Base-by-base conservation (phyloP, 768 basidiomycete species). In the Lentinula boryana region DNA sequence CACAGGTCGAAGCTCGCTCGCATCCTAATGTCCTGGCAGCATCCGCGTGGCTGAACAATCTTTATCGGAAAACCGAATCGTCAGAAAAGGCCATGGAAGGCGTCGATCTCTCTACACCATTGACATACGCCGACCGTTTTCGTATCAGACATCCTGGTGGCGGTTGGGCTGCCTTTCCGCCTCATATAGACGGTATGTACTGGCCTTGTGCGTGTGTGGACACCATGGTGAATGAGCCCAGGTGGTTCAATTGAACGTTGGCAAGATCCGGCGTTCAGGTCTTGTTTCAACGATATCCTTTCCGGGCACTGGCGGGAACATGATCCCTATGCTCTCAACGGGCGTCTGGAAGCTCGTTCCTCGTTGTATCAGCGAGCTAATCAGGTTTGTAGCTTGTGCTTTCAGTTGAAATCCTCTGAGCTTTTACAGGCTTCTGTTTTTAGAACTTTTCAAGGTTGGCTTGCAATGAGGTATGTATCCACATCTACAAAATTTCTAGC, bases 401-500 rank as follows among this genome's bases (percentile, higher is more conserved):
- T 41, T 15, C 15, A 33, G 48, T 12, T 36, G 5, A 31, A 4
- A 4, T 40, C n/a, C 41, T 5, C 13, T 27, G 3, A 27, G 55
- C 31, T 31, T 48, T 62, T 41, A 2, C 62, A 80, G 70, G 77
- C 80, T 23, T 82, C 70, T 60, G 76, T 83, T 6, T 83, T 85
- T 67, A 74, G 82, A 56, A 84, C 85, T 2, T 91, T 86, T 75
- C 89, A 91, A 66, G 89, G 88, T n/a, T 91, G 89, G 89, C 69
- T 88, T 12, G 79, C 87, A 1, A 75, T 87, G 76, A 86, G 83
- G 85, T 87, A 49, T 4, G 66, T 60, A 59, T 38, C 36, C 36
- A 8, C 36, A 13, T 38, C 27, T 27, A 27, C 27, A 27, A 27
- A 3, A 27, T 3, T 27, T 27, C 27, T 27, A 27, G 27, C 27